Evolutionary conservation across 805 yeast genomes (phyloP).

Genomic region (Isabelozyma gotoi): DNA sequence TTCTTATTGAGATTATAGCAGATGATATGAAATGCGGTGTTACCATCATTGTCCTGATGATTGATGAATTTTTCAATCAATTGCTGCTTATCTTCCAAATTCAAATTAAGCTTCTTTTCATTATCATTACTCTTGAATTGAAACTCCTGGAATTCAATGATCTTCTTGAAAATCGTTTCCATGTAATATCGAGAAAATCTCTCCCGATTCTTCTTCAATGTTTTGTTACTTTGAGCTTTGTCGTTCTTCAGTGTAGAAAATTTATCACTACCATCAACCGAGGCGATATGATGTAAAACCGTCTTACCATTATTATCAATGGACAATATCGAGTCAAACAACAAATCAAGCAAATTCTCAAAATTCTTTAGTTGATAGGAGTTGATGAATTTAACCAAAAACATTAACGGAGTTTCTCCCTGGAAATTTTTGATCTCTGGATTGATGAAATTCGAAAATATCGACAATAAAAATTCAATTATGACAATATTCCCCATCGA

Average conservation of each 20-base stretch:
- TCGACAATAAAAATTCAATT: constrained; percentile 58
- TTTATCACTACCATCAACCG: constrained; percentile 9
- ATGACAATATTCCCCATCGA: constrained; percentile 77
- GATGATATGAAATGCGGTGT: constrained; percentile 90
- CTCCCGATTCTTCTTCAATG: constrained; percentile 28
- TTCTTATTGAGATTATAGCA: constrained; percentile 72
- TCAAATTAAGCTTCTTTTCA: neutral
- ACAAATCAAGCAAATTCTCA: constrained; percentile 30
- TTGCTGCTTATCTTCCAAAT: constrained; percentile 12
- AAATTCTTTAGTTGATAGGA: constrained; percentile 38
- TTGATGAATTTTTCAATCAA: constrained; percentile 59
- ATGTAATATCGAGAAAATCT: constrained; percentile 38
- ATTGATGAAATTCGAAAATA: constrained; percentile 67
- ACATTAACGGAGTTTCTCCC: constrained; percentile 82
- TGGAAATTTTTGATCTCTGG: constrained; percentile 71
- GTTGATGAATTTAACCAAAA: constrained; percentile 40
- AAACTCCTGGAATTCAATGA: constrained; percentile 28
- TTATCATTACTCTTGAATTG: constrained; percentile 4
- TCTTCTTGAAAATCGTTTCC: constrained; percentile 34
- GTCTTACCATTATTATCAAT: constrained; percentile 41
- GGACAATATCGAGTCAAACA: constrained; percentile 34
- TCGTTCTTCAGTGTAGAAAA: neutral
- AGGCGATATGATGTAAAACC: constrained; percentile 41
- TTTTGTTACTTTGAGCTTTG: neutral
- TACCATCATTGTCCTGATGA: constrained; percentile 90